Evolutionary conservation across 2,329 filamentous ascomycete species (phyloP), one percentile per base, ranked within the genome.

Genomic region (Fonsecaea pedrosoi): DNA sequence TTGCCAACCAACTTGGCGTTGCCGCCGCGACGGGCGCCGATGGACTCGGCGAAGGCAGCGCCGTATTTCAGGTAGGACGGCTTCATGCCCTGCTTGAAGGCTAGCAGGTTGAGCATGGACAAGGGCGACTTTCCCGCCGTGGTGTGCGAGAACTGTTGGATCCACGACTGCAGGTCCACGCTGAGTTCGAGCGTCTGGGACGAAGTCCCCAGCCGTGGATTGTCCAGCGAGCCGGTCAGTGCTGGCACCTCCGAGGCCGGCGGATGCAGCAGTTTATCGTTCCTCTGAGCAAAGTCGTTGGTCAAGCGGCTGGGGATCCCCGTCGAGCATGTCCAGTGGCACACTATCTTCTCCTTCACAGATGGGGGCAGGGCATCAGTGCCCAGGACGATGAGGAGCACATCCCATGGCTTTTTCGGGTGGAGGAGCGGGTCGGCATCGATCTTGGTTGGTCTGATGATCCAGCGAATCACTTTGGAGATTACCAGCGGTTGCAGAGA

Each of bases 21-120:
- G 0, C 86, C 87, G 4, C 87, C 87, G 30, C 85, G 80, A 68
- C 78, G 78, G 0, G 77, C 76, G 0, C 87, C 87, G 48, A 87
- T 83, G 13, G 77, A 60, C 37, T 67, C 58, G 50, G 63, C 4
- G 75, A 78, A 60, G 77, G 73, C 85, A n/a, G 78, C 78, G 2
- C 87, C 87, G 74, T 90, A 89, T 55, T 83, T 77, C 18, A 84
- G 77, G 71, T 89, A 90, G 30, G 63, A 67, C 30, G 45, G 38
- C 72, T 87, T 86, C 67, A 79, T 82, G 10, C 80, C 82, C 0
- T 75, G 78, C 53, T 80, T 80, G 77, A 90, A 89, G 45, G 86
- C 80, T 4, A 90, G 80, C 2, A 89, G 77, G 67, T 90, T 89
- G 45, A 89, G 79, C 87, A 89, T 90, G 1, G 84, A 86, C 1